phyloP scores from a whole-genome alignment of 768 basidiomycete genomes.

The Lactifluus hygrophoroides region DNA sequence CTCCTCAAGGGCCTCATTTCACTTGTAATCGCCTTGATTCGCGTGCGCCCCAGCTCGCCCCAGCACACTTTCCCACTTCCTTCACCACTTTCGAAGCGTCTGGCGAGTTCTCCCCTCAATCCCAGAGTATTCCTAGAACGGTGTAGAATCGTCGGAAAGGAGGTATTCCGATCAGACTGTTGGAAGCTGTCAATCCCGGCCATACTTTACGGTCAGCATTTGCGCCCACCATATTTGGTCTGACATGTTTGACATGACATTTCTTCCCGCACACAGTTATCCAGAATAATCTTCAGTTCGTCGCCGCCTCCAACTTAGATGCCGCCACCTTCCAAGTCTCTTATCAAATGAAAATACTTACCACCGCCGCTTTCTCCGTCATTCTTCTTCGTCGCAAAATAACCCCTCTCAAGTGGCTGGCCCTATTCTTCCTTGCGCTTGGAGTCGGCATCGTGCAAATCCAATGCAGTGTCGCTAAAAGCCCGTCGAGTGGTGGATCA shows the following conservation, averaged over 20 bases:
- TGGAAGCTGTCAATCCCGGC: slow-evolving; percentile 98
- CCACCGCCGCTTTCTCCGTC: slow-evolving; percentile 86
- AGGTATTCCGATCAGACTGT: slow-evolving; percentile 84
- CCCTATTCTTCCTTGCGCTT: slow-evolving; percentile 75
- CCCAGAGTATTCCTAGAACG: slow-evolving; percentile 35
- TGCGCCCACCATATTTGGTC: not conserved
- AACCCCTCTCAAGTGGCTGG: slow-evolving; percentile 69
- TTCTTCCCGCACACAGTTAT: slow-evolving; percentile 43
- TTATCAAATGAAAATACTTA: slow-evolving; percentile 96
- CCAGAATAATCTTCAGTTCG: slow-evolving; percentile 93
- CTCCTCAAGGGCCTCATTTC: slow-evolving; percentile 89
- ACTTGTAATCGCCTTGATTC: slow-evolving; percentile 68
- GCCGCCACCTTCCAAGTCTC: slow-evolving; percentile 96
- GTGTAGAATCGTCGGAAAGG: slow-evolving; percentile 48
- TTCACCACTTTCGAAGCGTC: slow-evolving; percentile 21
- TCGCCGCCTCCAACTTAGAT: slow-evolving; percentile 87
- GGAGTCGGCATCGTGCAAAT: slow-evolving; percentile 80
- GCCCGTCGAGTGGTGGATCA: not conserved
- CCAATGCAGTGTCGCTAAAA: slow-evolving; percentile 24
- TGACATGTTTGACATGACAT: slow-evolving; percentile 17
- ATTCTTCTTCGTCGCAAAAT: slow-evolving; percentile 71
- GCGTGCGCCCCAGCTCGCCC: slow-evolving; percentile 37
- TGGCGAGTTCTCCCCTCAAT: slow-evolving; percentile 30
- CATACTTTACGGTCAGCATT: slow-evolving; percentile 70
- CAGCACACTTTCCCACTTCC: slow-evolving; percentile 24